A percentile compares a stretch with the other conserved stretches of the same genome.
Evolutionary conservation across 306 rosid genomes (phyloP).

Genomic region (Astragalus glycyphyllos): DNA sequence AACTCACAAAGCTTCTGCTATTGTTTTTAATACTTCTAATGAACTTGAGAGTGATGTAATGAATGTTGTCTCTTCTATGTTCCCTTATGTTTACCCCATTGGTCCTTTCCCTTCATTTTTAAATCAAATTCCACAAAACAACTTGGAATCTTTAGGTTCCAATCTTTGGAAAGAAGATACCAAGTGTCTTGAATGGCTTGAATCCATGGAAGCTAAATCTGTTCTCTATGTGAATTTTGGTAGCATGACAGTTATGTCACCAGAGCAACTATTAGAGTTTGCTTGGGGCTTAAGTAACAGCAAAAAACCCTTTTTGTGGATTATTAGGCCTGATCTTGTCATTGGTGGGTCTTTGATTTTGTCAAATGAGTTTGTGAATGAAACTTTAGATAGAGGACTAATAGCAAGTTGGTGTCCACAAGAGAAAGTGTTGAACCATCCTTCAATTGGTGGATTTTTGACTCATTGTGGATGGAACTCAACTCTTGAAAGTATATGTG

Average conservation of each 20-base stretch:
- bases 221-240: constrained; percentile 48
- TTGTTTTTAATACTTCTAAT: constrained; percentile 12
- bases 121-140: neutral
- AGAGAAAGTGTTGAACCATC: constrained; percentile 44
- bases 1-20: constrained; percentile 10
- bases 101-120: constrained; percentile 5
- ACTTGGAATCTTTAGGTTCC: constrained; percentile 15
- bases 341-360: constrained; percentile 35
- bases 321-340: constrained; percentile 50
- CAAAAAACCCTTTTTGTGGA: constrained; percentile 43
- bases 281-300: too few species aligned
- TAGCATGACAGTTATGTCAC: constrained; percentile 39
- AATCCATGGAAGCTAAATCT: constrained; percentile 21
- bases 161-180: constrained; percentile 51
- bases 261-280: constrained; percentile 12
- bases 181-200: constrained; percentile 44
- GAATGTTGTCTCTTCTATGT: constrained; percentile 3
- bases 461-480: too few species aligned
- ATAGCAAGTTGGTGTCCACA: constrained; percentile 9
- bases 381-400: constrained; percentile 27
- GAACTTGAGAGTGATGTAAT: constrained; percentile 18
- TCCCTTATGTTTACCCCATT: constrained; percentile 20
- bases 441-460: neutral
- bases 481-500: constrained; percentile 29
- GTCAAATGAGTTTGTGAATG: constrained; percentile 34